Evolutionary conservation across 148 eudicot genomes (phyloP), one percentile per base, ranked within the genome.

Genomic region (Oxyria digyna): DNA sequence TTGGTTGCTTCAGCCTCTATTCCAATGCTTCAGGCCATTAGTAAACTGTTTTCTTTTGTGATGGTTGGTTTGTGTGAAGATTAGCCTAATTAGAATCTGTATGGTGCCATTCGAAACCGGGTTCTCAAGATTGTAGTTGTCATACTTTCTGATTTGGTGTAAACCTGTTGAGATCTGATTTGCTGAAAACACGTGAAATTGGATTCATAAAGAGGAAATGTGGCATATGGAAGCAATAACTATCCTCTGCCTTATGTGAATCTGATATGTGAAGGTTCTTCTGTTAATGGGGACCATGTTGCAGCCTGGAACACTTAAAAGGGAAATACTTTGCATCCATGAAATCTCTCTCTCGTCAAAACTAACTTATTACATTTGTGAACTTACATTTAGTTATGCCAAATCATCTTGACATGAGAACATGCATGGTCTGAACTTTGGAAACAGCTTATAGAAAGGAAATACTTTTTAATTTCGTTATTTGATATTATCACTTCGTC

Each of bases 261-360:
- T 66, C 45, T 38, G 17, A 32, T 66, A n/a, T 66, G 45, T 67
- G 69, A 41, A 67, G 45, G 69, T 5, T 29, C 65, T 59, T 59
- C 18, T 27, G 65, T 59, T 59, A 29, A 59, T 13, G 65, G 65
- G 69, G 69, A 38, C 69, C 69, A 38, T 18, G 21, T 67, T 41
- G 21, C 52, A 67, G 50, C 8, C 26, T 41, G 33, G 3, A 67
- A 21, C 69, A 66, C 37, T 27, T 29, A 59, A 1, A 59, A 26
- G 37, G n/a, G 65, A 29, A 59, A 59, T 59, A 59, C 65, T 59
- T 18, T 14, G 35, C 65, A 59, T 27, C 15, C 65, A 6, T 29
- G 35, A 13, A 13, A 59, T 27, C 18, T 29, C 32, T 7, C 20
- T 15, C 65, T 59, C 65, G 15, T 29, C 37, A 29, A 59, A 37